phyloP scores from a whole-genome alignment of 2,329 filamentous ascomycete species.

The Alternaria sp. region DNA sequence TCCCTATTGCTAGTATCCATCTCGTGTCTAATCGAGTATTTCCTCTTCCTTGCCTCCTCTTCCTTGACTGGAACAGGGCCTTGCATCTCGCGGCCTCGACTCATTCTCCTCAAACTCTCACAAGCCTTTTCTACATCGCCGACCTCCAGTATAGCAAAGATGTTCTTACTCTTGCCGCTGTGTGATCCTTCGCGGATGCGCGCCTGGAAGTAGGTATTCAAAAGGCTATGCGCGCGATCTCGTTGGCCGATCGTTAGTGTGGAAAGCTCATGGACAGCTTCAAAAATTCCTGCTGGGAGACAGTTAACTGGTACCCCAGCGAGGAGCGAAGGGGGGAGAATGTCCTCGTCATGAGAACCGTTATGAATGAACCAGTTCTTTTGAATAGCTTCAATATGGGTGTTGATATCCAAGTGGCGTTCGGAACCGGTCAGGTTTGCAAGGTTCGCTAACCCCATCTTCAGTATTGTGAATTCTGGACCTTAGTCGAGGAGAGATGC shows the following conservation, averaged over 20 bases:
- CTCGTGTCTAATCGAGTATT: slow-evolving; percentile 11
- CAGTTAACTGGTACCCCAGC: neutral
- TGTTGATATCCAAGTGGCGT: neutral
- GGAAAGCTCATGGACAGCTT: slow-evolving; percentile 15
- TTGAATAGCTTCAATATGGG: slow-evolving; percentile 4
- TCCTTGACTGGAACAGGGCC: neutral
- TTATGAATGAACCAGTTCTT: slow-evolving; percentile 12
- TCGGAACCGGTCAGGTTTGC: neutral
- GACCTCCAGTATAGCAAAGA: slow-evolving; percentile 11
- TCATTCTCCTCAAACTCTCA: slow-evolving; percentile 20
- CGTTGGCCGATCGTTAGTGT: slow-evolving; percentile 15
- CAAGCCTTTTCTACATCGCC: slow-evolving; percentile 22
- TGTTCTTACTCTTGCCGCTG: neutral
- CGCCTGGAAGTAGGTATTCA: slow-evolving; percentile 22
- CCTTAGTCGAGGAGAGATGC: neutral
- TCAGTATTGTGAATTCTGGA: neutral
- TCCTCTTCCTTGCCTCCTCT: slow-evolving; percentile 5
- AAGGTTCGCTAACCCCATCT: neutral
- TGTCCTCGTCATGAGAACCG: neutral
- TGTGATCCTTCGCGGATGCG: slow-evolving; percentile 13
- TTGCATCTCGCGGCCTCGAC: slow-evolving; percentile 9
- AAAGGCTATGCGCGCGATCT: slow-evolving; percentile 20
- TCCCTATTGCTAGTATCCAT: neutral
- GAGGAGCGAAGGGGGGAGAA: slow-evolving; percentile 1
- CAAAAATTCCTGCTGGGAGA: slow-evolving; percentile 3